phyloP scores from a whole-genome alignment of 2,329 filamentous ascomycete genomes.

The Penicillium sp. region DNA sequence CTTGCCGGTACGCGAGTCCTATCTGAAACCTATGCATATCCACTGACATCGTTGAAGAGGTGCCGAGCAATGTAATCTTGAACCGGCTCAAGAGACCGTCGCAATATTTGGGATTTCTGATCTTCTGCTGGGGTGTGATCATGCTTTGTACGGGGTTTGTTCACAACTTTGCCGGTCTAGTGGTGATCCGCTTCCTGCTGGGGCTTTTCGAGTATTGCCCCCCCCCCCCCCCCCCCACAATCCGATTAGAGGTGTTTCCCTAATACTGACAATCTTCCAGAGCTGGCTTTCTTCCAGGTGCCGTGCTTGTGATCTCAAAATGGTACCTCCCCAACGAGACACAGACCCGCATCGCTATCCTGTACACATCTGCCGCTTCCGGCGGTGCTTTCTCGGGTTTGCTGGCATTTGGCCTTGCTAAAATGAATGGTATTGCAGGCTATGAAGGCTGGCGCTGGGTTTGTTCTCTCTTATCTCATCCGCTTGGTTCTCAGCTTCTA shows the following conservation, averaged over 20 bases:
- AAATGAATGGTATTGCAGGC: conserved; percentile 66
- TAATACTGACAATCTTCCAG: conserved; percentile 4
- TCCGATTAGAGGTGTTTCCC: neutral
- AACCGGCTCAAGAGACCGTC: conserved; percentile 41
- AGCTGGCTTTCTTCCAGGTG: conserved; percentile 60
- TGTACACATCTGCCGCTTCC: conserved; percentile 75
- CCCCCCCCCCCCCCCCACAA: neutral
- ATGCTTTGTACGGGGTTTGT: conserved; percentile 22
- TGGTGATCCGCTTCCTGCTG: conserved; percentile 17
- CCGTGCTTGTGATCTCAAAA: conserved; percentile 74
- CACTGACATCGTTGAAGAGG: conserved; percentile 57
- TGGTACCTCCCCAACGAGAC: conserved; percentile 78
- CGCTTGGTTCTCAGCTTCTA: neutral
- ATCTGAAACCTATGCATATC: conserved; percentile 69
- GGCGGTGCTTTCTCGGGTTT: conserved; percentile 81
- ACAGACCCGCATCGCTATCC: conserved; percentile 70
- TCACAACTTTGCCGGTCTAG: conserved; percentile 16
- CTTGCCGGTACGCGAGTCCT: conserved; percentile 66
- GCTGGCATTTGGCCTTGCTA: conserved; percentile 76
- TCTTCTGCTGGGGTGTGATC: conserved; percentile 27
- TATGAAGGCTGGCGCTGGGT: conserved; percentile 26
- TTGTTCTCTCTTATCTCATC: neutral
- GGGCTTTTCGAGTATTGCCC: conserved; percentile 27
- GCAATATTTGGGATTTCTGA: conserved; percentile 43
- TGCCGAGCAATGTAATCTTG: conserved; percentile 25